Conservation (phyloP, 1,284 basidiomycete genomes). For the Porogramme epimiltina region DNA sequence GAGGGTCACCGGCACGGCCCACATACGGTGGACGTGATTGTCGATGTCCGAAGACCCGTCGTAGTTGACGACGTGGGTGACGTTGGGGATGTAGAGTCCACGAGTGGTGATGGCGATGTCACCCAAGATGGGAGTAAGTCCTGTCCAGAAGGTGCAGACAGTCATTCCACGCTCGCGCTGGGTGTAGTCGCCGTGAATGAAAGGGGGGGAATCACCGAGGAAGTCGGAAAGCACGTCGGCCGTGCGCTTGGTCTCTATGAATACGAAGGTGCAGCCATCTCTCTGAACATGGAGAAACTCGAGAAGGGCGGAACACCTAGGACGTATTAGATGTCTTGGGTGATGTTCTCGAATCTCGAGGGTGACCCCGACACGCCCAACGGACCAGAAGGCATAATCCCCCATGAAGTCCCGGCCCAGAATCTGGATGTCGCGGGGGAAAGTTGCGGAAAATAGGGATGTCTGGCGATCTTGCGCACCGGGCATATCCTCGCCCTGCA, state of each 20-base stretch:
- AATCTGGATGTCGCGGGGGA: slow-evolving; percentile 98
- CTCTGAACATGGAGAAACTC: slow-evolving; percentile 88
- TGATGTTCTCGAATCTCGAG: slow-evolving; percentile 99
- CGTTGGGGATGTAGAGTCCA: slow-evolving; percentile 99
- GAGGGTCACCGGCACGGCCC: slow-evolving; percentile 98
- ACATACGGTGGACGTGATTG: slow-evolving; percentile 99
- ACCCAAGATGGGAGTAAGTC: slow-evolving; percentile 94
- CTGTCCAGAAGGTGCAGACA: slow-evolving; percentile 93
- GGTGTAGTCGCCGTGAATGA: slow-evolving; percentile 98
- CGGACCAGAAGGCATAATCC: slow-evolving; percentile 97
- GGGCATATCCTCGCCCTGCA: slow-evolving; percentile 99
- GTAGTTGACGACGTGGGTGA: slow-evolving; percentile 98
- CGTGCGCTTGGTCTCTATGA: slow-evolving; percentile 99
- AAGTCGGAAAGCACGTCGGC: slow-evolving; percentile 98
- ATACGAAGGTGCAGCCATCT: slow-evolving; percentile 86
- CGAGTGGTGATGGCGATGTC: slow-evolving; percentile 98
- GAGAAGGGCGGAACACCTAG: slow-evolving; percentile 95
- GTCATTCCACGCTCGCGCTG: slow-evolving; percentile 98
- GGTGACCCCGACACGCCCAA: slow-evolving; percentile 98
- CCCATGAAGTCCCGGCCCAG: slow-evolving; percentile 96
- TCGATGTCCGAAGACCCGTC: slow-evolving; percentile 99
- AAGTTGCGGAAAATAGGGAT: slow-evolving; percentile 99
- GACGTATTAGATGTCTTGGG: slow-evolving; percentile 98
- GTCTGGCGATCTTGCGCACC: slow-evolving; percentile 92
- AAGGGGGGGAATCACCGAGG: slow-evolving; percentile 83